Evolutionary conservation across 2,329 filamentous ascomycete species (phyloP).

Genomic region (Mycosphaerella sp.): DNA sequence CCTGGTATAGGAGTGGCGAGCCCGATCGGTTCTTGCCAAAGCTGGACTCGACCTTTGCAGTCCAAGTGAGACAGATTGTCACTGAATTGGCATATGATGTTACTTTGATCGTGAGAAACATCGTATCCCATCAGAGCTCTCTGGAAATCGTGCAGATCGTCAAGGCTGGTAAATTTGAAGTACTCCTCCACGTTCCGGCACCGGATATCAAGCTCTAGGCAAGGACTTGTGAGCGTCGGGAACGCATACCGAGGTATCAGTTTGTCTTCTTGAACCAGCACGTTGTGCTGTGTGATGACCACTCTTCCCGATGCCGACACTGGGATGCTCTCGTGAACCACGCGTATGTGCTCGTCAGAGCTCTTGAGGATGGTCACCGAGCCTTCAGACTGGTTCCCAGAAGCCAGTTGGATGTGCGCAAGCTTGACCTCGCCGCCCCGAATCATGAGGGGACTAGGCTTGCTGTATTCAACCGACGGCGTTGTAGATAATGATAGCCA

Average conservation of each 20-base stretch:
- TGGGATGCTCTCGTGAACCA: slow-evolving; percentile 17
- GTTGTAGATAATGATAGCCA: slow-evolving; percentile 7
- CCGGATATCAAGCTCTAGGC: slow-evolving; percentile 20
- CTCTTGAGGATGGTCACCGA: slow-evolving; percentile 22
- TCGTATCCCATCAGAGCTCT: slow-evolving; percentile 25
- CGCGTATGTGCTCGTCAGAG: slow-evolving; percentile 16
- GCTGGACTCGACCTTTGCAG: slow-evolving; percentile 16
- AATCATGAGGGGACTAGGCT: slow-evolving; percentile 17
- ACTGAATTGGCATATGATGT: slow-evolving; percentile 18
- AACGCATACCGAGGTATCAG: slow-evolving; percentile 21
- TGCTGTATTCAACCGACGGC: slow-evolving; percentile 9
- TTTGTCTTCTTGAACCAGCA: slow-evolving; percentile 17
- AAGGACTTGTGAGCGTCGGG: slow-evolving; percentile 14
- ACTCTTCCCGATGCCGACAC: slow-evolving; percentile 11
- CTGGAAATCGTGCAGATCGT: slow-evolving; percentile 19
- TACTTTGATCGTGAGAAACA: slow-evolving; percentile 17
- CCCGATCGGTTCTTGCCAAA: slow-evolving; percentile 21
- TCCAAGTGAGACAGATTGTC: slow-evolving; percentile 10
- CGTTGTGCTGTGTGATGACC: slow-evolving; percentile 13
- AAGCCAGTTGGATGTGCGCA: slow-evolving; percentile 11
- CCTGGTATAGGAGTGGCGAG: not conserved
- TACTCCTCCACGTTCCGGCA: slow-evolving; percentile 21
- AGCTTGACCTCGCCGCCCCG: slow-evolving; percentile 17
- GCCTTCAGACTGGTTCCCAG: not conserved
- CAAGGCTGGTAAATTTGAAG: slow-evolving; percentile 15